Base-by-base conservation (phyloP, 2,329 filamentous ascomycete species). In the Arthrobotrys iridis region DNA sequence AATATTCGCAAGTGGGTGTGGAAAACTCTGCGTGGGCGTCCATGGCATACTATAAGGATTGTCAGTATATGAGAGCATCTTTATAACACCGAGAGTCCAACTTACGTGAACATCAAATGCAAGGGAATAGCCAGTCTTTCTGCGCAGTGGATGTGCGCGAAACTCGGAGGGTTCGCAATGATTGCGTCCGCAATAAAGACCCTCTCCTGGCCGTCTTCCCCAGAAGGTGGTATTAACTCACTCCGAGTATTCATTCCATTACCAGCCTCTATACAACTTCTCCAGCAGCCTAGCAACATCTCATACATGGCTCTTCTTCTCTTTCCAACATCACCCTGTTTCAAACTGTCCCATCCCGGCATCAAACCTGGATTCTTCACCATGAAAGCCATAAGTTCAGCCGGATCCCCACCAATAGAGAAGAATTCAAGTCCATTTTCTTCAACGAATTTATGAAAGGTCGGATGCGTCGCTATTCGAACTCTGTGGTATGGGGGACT, bases 101-200 rank as follows among this genome's bases (percentile, higher is more conserved):
- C 89, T 82, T 84, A 91, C 87, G 93, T 97, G 82, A 96, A 97
- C 91, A 96, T 96, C 82, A 96, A 88, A 79, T 93, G 91, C 6
- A 93, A 80, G 0, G 91, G 91, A 55, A 93, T 88, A 0, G 90
- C 90, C 79, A 93, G 82, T 81, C 90, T 91, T 81, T 93, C 90
- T 0, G 91, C 91, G 71, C 90, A 87, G 79, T 93, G 91, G 1
- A 93, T 85, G 79, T 93, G 90, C 0, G 89, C 90, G 82, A 92
- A 93, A 78, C 89, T 91, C 0, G 91, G 91, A 1, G 91, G 91
- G 74, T 93, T 93, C 1, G 91, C 90, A 78, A 93, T 91, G 77
- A 93, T 92, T 59, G 87, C 89, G 82, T 93, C 93, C 0, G 93
- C 93, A 41, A 96, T 89, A 80, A 97, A 97, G 0, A 58, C 37